A percentile compares a stretch with the other conserved stretches of the same genome.
Evolutionary conservation across 164 flowering plant genomes (phyloP).

Genomic region (Aristolochia contorta): DNA sequence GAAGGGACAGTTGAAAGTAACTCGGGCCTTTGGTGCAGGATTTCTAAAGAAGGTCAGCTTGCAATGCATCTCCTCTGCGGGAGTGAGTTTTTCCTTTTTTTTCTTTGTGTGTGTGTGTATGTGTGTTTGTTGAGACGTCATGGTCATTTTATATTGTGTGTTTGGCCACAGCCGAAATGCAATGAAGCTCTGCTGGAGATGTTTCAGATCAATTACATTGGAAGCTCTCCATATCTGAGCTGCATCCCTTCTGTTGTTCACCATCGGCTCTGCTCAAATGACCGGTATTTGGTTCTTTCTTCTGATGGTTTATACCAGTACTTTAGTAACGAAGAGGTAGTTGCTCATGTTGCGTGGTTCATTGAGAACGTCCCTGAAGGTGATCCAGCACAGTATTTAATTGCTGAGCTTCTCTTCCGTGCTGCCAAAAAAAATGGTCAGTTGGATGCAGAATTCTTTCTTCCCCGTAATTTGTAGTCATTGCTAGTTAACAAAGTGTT

Average conservation of each 20-base stretch:
- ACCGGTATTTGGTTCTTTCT: constrained; percentile 56
- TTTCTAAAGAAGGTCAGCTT: constrained; percentile 49
- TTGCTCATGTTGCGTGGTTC: constrained; percentile 60
- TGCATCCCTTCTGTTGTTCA: constrained; percentile 44
- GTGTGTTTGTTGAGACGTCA: background rate
- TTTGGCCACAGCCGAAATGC: constrained; percentile 42
- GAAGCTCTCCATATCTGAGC: constrained; percentile 45
- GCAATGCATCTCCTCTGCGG: background rate
- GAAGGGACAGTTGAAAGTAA: constrained; percentile 64
- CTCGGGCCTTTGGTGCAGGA: constrained; percentile 66
- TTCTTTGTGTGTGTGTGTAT: background rate
- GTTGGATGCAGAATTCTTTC: constrained; percentile 10
- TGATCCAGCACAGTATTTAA: constrained; percentile 67
- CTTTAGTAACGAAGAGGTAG: constrained; percentile 68
- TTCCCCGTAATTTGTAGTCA: background rate
- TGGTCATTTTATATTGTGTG: background rate
- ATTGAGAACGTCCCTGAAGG: constrained; percentile 64
- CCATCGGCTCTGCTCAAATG: constrained; percentile 51
- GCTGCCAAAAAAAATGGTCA: constrained; percentile 70
- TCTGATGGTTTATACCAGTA: constrained; percentile 71
- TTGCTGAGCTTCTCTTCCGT: constrained; percentile 58
- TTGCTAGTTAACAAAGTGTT: no score
- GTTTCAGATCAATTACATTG: constrained; percentile 50
- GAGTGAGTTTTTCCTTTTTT: no score
- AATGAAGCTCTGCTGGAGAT: constrained; percentile 53